These are phyloP conservation scores for Samsoniella hepiali DNA, from an alignment of 2,329 filamentous ascomycete genomes.

Conservation along the genomic window DNA sequence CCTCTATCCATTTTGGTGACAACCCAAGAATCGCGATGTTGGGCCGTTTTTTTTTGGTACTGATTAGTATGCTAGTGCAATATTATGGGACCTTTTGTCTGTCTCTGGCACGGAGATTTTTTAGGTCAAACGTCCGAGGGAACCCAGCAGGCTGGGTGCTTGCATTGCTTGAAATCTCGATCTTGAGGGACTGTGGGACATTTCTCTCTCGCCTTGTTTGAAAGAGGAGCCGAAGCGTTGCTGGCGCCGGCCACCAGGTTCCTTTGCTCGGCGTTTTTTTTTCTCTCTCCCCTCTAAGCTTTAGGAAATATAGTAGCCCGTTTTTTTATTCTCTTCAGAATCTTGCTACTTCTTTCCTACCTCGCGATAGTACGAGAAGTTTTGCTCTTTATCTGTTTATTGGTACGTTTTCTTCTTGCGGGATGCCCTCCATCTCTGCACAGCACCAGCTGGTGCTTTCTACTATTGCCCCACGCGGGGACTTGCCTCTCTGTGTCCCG, in stretches of 20 bases:
- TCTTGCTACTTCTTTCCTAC: no score
- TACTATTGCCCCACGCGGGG: neutral
- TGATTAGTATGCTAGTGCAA: no score
- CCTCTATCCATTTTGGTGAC: no score
- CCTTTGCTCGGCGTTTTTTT: neutral
- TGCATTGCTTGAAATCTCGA: neutral
- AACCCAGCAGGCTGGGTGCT: neutral
- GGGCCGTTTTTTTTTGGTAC: neutral
- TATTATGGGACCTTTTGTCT: no score
- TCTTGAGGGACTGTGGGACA: slow-evolving; percentile 4
- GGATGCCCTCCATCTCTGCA: neutral
- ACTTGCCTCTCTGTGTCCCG: neutral
- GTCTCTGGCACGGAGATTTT: no score
- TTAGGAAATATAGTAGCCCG: no score
- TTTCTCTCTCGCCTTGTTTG: neutral
- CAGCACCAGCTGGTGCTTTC: neutral
- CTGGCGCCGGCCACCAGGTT: neutral
- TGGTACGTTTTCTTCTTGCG: neutral
- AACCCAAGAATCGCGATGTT: neutral
- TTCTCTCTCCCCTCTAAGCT: neutral
- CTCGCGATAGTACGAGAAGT: neutral
- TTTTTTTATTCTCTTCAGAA: no score
- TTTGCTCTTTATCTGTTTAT: neutral
- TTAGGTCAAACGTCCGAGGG: no score
- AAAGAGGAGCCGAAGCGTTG: neutral